Evolutionary conservation across 1,139 yeast genomes (phyloP), one percentile per base, ranked within the genome.

Genomic region (Kurtzmaniella quercitrusa): DNA sequence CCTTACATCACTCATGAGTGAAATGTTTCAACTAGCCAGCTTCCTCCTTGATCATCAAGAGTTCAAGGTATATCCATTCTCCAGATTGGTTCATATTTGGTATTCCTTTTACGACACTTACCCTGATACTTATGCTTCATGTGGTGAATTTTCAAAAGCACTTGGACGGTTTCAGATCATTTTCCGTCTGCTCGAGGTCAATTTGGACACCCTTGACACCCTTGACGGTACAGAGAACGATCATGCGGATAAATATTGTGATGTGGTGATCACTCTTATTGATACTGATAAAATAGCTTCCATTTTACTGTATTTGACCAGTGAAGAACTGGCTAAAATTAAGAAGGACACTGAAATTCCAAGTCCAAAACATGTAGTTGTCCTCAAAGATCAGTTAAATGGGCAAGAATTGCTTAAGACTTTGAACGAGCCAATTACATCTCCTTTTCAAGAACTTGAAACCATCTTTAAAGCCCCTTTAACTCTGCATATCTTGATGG

Each of bases 111-210:
- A 36, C 8, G 25, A n/a, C 11, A 21, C 19, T n/a, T 17, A 40
- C 15, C 39, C 33, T 3, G 31, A 42, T 23, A 43, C 44, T 23
- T 48, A 39, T 18, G 39, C 41, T 1, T 31, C 46, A 2, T 36
- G 15, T 36, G 16, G 15, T 9, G 25, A 19, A 5, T 36, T 36
- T 36, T 5, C 21, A 17, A 11, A 21, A 8, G 38, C 12, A 14
- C 12, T 36, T 4, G 16, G 21, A 12, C 19, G 25, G 38, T 36
- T 36, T 14, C 15, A 19, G n/a, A 36, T 3, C 10, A 19, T 21
- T 12, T 19, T 36, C 38, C 12, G 27, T 4, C 38, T 36, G 17
- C 31, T 27, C 14, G 31, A 27, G 14, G 31, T 27, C 31, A 27
- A 10, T 10, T 10, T 4, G 31, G 31, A 10, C 31, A 27, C 14